Percentiles rank a stretch among this genome's conserved stretches.
These are phyloP conservation scores for Leccinum aurantiacum DNA, from an alignment of 768 basidiomycete genomes.

Conservation along the genomic window DNA sequence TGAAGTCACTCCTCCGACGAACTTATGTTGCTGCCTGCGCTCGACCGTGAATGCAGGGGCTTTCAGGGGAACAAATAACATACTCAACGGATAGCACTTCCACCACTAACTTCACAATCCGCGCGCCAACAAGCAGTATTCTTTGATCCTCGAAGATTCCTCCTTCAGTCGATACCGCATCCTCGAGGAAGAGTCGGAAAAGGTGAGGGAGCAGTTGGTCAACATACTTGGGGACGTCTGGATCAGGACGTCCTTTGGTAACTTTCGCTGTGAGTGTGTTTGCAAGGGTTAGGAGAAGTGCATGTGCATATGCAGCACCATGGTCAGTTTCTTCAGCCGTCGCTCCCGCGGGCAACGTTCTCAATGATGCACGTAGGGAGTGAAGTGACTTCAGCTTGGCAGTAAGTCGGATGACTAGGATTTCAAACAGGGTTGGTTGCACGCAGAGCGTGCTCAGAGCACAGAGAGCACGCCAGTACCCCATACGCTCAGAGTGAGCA, in stretches of 20 bases:
- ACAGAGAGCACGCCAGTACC: constrained; percentile 65
- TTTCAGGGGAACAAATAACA: constrained; percentile 34
- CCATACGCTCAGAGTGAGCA: constrained; percentile 53
- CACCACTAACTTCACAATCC: constrained; percentile 65
- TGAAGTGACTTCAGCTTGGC: constrained; percentile 77
- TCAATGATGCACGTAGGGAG: constrained; percentile 27
- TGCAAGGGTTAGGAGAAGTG: constrained; percentile 70
- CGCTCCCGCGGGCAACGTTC: constrained; percentile 1
- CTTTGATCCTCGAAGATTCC: constrained; percentile 39
- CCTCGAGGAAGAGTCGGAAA: constrained; percentile 60
- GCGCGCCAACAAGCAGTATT: constrained; percentile 45
- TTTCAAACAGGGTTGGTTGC: constrained; percentile 79
- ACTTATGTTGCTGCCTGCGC: constrained; percentile 58
- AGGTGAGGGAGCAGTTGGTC: constrained; percentile 73
- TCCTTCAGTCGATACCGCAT: constrained; percentile 31
- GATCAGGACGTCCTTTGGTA: constrained; percentile 44
- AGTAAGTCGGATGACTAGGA: constrained; percentile 71
- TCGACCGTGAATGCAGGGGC: constrained; percentile 1
- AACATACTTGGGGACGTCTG: constrained; percentile 78
- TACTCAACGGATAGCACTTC: constrained; percentile 66
- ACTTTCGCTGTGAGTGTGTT: constrained; percentile 59
- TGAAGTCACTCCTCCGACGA: constrained; percentile 42
- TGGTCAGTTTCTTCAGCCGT: constrained; percentile 51
- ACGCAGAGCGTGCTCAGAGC: constrained; percentile 72
- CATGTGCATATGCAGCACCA: constrained; percentile 80